Base-by-base conservation (phyloP, 768 basidiomycete species). In the Serendipita indica region DNA sequence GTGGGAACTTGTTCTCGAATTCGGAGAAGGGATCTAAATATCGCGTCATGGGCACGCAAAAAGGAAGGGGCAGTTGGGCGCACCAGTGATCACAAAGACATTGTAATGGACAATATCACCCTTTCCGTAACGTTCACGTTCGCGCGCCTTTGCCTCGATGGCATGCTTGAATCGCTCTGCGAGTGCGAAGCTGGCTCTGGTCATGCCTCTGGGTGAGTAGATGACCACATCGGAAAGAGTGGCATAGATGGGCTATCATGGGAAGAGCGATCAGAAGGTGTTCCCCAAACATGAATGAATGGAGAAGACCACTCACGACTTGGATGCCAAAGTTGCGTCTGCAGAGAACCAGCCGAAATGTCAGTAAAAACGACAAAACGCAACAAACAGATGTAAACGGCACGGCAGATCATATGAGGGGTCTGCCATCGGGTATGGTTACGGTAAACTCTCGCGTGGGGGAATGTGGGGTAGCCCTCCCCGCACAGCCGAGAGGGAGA, bases 241-340 rank as follows among this genome's bases (percentile, higher is more conserved):
- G 1, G 84, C 83, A 64, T 88, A 89, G 60, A 92, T 85, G 41
- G 86, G 81, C 88, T 89, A 49, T 22, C 61, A 34, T 5, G 25
- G 18, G 33, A 41, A 5, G 43, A 52, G 37, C 39, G 33, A 45
- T 37, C 35, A 61, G 22, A 20, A 45, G 30, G 20, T 22, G 52
- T 39, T 13, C 52, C 45, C 57, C 49, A 59, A 30, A 34, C 56
- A n/a, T n/a, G 35, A 60, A 49, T 34, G 33, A 58, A 49, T 45
- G 60, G 14, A 41, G 57, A 62, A 59, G 49, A 25, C 49, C 18
- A 81, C 87, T 75, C 67, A 89, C 85, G 63, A 86, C 80, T 69
- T 93, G 91, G 60, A 90, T 85, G 28, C 87, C 86, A 68, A 93
- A 91, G 72, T 93, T 90, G 63, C 91, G 75, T 65, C 89, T 71